Percentiles rank a stretch among this genome's conserved stretches.
Evolutionary conservation across 371 early-diverging fungal genomes (phyloP).

Genomic region (Saksenaea oblongispora): DNA sequence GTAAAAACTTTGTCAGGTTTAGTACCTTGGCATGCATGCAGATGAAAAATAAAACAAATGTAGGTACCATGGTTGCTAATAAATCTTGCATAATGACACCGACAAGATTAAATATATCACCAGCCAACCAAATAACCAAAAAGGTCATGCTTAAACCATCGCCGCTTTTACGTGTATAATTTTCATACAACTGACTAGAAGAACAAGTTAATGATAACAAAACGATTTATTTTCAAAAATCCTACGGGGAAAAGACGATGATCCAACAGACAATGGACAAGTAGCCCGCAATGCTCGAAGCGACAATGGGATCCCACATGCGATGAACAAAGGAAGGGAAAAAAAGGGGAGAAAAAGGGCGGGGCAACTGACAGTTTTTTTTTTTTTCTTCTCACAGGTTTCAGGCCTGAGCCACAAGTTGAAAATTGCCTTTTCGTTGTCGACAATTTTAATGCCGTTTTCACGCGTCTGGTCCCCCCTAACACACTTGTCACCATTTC

Average conservation of each 20-base stretch:
- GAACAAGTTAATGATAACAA: background rate
- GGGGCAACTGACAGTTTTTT: background rate
- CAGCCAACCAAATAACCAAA: slow-evolving; percentile 81
- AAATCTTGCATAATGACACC: slow-evolving; percentile 79
- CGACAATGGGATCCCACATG: slow-evolving; percentile 4
- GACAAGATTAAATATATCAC: slow-evolving; percentile 78
- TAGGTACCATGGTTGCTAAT: slow-evolving; percentile 58
- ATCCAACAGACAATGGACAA: slow-evolving; percentile 14
- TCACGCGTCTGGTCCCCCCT: no score
- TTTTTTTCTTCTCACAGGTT: background rate
- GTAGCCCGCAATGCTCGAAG: slow-evolving; percentile 9
- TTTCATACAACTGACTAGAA: slow-evolving; percentile 62
- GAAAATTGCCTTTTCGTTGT: no score
- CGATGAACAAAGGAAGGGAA: background rate
- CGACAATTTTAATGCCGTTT: no score
- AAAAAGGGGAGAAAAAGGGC: background rate
- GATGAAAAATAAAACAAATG: background rate
- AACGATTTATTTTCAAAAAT: background rate
- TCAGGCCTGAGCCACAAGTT: slow-evolving; percentile 2
- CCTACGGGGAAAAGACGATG: slow-evolving; percentile 13
- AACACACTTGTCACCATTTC: no score
- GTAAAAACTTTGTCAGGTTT: slow-evolving; percentile 27
- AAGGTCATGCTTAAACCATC: slow-evolving; percentile 72
- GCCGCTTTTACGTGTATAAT: slow-evolving; percentile 60
- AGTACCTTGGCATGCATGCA: background rate